Percentiles rank a stretch among this genome's conserved stretches.
Conservation (phyloP, 108 stramenopile genomes). For the Nitzschia sp. region DNA sequence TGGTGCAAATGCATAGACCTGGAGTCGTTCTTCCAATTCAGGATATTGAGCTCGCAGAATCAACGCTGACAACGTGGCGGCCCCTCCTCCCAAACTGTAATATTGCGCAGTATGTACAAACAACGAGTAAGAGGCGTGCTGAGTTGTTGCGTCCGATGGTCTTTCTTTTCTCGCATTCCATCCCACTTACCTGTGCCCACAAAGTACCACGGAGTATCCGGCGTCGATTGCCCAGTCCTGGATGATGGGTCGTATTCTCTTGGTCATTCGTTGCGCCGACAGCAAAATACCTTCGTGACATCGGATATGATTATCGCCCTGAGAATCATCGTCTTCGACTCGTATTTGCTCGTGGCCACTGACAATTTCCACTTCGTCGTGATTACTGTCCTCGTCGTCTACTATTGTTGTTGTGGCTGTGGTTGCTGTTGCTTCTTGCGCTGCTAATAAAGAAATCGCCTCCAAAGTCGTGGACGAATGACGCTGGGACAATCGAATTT, state of each 20-base stretch:
- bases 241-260: constrained; percentile 20
- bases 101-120: neutral
- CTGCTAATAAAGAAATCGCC: too few relatives aligned
- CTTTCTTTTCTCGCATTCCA: neutral
- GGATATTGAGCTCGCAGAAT: constrained; percentile 61
- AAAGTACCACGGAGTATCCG: constrained; percentile 46
- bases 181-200: constrained; percentile 48
- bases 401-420: too few relatives aligned
- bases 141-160: neutral
- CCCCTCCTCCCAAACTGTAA: constrained; percentile 51
- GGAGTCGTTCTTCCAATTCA: constrained; percentile 37
- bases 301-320: constrained; percentile 34
- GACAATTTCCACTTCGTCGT: constrained; percentile 21
- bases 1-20: constrained; percentile 72
- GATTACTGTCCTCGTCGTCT: neutral
- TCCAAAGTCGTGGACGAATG: too few relatives aligned
- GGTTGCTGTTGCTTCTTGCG: neutral
- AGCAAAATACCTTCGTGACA: constrained; percentile 49
- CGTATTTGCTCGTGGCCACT: constrained; percentile 37
- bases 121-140: neutral
- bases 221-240: constrained; percentile 18
- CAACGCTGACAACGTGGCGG: constrained; percentile 50
- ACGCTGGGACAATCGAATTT: neutral
- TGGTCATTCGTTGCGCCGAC: constrained; percentile 32
- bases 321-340: constrained; percentile 30